Evolutionary conservation across 371 early-diverging fungal species (phyloP), one percentile per base, ranked within the genome.

Genomic region (Mortierella sp.): DNA sequence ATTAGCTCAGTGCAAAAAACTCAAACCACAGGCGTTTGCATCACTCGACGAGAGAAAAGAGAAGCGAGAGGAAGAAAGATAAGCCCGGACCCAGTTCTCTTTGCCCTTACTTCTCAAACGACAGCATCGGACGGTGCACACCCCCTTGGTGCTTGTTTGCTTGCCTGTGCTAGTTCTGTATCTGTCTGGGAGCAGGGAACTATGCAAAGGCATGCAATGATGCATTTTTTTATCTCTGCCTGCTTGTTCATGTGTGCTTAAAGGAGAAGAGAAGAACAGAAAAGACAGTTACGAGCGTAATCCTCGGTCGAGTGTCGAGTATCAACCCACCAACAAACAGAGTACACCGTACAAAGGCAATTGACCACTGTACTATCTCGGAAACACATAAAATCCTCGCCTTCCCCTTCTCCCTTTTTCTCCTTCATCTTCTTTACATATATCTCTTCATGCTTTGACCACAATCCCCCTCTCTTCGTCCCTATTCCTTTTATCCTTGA

Each of bases 61-160:
- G 55, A 10, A 8, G 7, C 6, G 7, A 55, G 55, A 55, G 55
- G 68, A 34, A 38, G 68, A 34, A 65, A 42, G 68, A 65, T 65
- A 38, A 45, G 72, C 72, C 48, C 72, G 48, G 72, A 65, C 68
- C 68, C 68, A 65, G 68, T 65, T 34, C 68, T 13, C 10, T 28
- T 34, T 34, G 9, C 26, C 28, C 6, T n/a, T 19, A 13, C 26
- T 38, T 60, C 31, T 65, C 65, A 65, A 65, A 65, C 65, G 21
- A 21, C 65, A 65, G 21, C 34, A 16, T 63, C 38, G 38, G 19
- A 5, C 24, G 21, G n/a, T 38, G 68, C 19, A 24, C 68, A 19
- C 68, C 24, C n/a, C 38, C 68, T 65, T 65, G 42, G 21, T 34
- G 21, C 38, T 38, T 65, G 34, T 7, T 21, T 19, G 21, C 21